phyloP scores from a whole-genome alignment of 371 early-diverging fungal genomes.

The Umbelopsis sp. region DNA sequence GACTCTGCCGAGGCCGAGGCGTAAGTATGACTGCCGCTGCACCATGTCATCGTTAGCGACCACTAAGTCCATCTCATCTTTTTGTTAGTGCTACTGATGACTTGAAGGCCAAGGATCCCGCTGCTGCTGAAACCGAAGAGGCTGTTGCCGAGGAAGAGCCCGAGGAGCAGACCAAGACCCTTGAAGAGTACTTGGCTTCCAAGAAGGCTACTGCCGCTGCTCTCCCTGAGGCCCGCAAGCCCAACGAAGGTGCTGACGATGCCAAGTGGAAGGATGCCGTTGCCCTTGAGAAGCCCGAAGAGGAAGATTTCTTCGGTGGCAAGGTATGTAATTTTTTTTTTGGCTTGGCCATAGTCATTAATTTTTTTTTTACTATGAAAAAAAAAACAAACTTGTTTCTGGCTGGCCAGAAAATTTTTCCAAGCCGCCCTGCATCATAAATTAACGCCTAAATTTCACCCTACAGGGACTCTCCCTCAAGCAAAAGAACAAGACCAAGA shows the following conservation, averaged over 20 bases:
- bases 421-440: not conserved
- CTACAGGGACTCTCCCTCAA: not conserved
- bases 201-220: slow-evolving; percentile 43
- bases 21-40: slow-evolving; percentile 27
- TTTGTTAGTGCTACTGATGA: slow-evolving; percentile 37
- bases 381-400: not conserved
- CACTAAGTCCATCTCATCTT: not conserved
- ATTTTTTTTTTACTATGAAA: slow-evolving; percentile 6
- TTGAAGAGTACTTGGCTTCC: slow-evolving; percentile 74
- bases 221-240: slow-evolving; percentile 71
- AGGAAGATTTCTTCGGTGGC: slow-evolving; percentile 63
- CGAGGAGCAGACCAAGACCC: slow-evolving; percentile 74
- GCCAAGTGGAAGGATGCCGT: slow-evolving; percentile 78
- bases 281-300: slow-evolving; percentile 68
- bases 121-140: slow-evolving; percentile 46
- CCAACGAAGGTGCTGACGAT: slow-evolving; percentile 83
- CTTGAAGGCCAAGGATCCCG: slow-evolving; percentile 40
- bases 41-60: not conserved
- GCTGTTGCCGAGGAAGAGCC: slow-evolving; percentile 49
- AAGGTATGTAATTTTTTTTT: slow-evolving; percentile 52
- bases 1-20: slow-evolving; percentile 50
- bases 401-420: no score
- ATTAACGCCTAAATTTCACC: not conserved
- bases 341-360: not conserved
- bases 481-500: slow-evolving; percentile 48